phyloP scores from a whole-genome alignment of 1,284 basidiomycete species.

The Sporisorium reilianum region DNA sequence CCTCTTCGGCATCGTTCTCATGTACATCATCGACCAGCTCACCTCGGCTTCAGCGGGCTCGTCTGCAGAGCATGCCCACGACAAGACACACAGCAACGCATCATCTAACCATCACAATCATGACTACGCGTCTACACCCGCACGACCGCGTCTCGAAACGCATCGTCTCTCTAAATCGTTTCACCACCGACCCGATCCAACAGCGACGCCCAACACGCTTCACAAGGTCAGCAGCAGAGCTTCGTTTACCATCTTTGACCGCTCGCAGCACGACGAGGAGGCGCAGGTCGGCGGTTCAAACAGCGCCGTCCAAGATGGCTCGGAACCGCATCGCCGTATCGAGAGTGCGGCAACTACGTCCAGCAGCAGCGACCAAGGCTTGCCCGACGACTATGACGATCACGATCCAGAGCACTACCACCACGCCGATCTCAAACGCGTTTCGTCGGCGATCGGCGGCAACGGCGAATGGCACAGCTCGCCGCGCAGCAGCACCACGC shows the following conservation, averaged over 20 bases:
- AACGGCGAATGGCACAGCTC: slow-evolving; percentile 24
- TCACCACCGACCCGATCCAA: slow-evolving; percentile 25
- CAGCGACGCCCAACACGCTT: slow-evolving; percentile 7
- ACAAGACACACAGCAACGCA: slow-evolving; percentile 15
- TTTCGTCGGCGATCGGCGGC: slow-evolving; percentile 7
- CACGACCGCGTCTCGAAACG: slow-evolving; percentile 35
- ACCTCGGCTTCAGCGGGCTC: slow-evolving; percentile 20
- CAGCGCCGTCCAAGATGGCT: neutral
- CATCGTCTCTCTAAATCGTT: slow-evolving; percentile 48
- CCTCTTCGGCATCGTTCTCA: slow-evolving; percentile 63
- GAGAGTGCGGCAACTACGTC: slow-evolving; percentile 27
- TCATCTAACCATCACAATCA: slow-evolving; percentile 8
- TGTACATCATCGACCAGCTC: slow-evolving; percentile 59
- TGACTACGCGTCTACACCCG: slow-evolving; percentile 14
- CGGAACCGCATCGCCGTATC: slow-evolving; percentile 27
- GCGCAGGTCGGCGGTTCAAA: slow-evolving; percentile 8
- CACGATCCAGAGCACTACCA: slow-evolving; percentile 22
- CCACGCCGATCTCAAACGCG: slow-evolving; percentile 27
- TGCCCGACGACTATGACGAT: slow-evolving; percentile 45
- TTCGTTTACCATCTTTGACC: slow-evolving; percentile 40
- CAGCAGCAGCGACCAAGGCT: slow-evolving; percentile 40
- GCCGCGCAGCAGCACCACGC: slow-evolving; percentile 21
- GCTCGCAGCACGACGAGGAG: slow-evolving; percentile 36
- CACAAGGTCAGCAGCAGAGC: slow-evolving; percentile 27
- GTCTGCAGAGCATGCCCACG: slow-evolving; percentile 1